Conservation (phyloP, 2,329 filamentous ascomycete genomes). For the Alternaria novae-zelandiae region DNA sequence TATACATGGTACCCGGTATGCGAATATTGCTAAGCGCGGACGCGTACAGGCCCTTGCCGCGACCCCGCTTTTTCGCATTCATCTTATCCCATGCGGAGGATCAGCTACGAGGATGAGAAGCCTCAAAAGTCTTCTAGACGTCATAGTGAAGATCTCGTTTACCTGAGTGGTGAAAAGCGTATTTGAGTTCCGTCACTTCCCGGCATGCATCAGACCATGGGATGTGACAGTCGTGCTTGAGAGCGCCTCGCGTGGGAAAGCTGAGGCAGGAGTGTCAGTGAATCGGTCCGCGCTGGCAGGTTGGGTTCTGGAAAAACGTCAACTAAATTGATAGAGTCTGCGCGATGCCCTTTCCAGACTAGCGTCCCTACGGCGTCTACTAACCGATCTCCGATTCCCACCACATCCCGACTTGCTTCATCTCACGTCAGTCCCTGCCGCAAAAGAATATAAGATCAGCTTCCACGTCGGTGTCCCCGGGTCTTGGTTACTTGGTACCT, state of each 20-base stretch:
- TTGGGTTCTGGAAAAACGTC: not conserved
- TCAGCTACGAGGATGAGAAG: slow-evolving; percentile 7
- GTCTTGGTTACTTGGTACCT: not conserved
- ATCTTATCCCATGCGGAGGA: slow-evolving; percentile 10
- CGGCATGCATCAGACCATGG: not conserved
- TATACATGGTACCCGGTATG: slow-evolving; percentile 1
- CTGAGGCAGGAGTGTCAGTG: not conserved
- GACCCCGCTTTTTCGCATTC: slow-evolving; percentile 15
- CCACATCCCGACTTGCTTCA: not conserved
- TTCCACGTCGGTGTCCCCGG: not conserved
- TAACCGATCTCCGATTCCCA: not conserved
- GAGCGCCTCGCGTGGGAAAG: not conserved
- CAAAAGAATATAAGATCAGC: not conserved
- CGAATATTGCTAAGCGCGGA: not conserved
- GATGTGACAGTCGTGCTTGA: not conserved
- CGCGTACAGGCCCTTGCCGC: not conserved
- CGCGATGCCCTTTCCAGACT: not conserved
- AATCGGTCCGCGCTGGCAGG: not conserved
- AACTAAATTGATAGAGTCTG: not conserved
- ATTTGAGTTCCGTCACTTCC: not conserved
- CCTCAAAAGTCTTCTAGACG: not conserved
- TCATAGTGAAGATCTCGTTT: not conserved
- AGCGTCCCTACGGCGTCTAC: not conserved
- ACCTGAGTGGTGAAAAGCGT: not conserved
- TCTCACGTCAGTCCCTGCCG: not conserved